Percentiles rank a stretch among this genome's conserved stretches.
These are phyloP conservation scores for Iberis amara DNA, from an alignment of 441 rosid genomes.

Conservation along the genomic window DNA sequence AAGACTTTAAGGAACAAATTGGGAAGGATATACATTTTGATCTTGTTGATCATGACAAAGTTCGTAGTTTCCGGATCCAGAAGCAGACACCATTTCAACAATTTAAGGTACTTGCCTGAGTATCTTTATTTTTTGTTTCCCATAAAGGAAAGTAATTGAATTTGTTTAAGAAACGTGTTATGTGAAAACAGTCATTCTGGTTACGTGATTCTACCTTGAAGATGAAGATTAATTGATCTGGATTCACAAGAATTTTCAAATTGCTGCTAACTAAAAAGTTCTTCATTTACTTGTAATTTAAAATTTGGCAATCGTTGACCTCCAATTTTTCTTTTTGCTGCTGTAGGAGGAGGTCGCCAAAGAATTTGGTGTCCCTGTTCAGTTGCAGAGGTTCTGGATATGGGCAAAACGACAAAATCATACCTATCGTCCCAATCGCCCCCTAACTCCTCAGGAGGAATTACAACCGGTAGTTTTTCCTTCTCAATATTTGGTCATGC, in stretches of 20 bases:
- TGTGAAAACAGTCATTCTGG: conserved; percentile 9
- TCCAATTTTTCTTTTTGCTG: no score
- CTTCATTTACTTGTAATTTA: conserved; percentile 8
- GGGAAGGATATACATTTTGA: conserved; percentile 70
- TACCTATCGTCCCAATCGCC: conserved; percentile 96
- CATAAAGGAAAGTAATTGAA: not conserved
- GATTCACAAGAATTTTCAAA: no score
- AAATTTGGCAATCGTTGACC: conserved; percentile 10
- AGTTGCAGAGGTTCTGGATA: conserved; percentile 83
- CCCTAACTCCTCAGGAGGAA: conserved; percentile 86
- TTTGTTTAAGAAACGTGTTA: no score
- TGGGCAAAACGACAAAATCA: conserved; percentile 99
- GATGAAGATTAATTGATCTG: no score
- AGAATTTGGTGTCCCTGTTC: conserved; percentile 89
- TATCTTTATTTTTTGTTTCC: not conserved
- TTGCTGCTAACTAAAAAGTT: not conserved
- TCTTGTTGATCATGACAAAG: conserved; percentile 79
- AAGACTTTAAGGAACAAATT: conserved; percentile 47
- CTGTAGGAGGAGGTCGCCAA: conserved; percentile 96
- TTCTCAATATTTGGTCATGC: conserved; percentile 11
- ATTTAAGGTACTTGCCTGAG: conserved; percentile 47
- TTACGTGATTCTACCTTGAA: conserved; percentile 10
- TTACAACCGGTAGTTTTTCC: conserved; percentile 56
- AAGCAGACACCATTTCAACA: conserved; percentile 53
- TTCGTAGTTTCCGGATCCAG: conserved; percentile 65